Base-by-base conservation (phyloP, 2,329 filamentous ascomycete species). In the Phialocephala subalpina region DNA sequence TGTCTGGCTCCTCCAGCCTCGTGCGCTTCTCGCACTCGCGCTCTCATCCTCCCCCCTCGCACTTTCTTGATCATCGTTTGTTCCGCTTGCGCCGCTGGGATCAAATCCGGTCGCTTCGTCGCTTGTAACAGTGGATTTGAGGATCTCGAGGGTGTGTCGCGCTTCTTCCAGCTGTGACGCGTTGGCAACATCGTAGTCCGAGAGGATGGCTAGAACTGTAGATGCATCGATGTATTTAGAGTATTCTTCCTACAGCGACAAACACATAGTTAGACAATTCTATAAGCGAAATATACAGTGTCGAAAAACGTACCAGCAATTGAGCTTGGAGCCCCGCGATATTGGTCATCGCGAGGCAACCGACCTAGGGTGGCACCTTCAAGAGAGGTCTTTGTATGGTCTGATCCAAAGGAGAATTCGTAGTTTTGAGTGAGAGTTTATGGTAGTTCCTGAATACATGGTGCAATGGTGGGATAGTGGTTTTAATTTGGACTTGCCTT, bases 81-180 rank as follows among this genome's bases (percentile, higher is more conserved):
- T 71, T 74, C 84, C 85, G 33, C 88, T 86, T 29, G 90, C 87
- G 2, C 91, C 93, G 36, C 91, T 93, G 0, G 92, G 87, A 70
- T 96, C 93, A 74, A 97, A 97, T 0, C 89, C 89, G 11, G 87
- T 89, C 18, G 88, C 86, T 74, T 96, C 92, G 75, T 96, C 91
- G 1, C 80, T 79, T 0, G 81, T 76, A 0, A 91, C 93, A 65
- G 85, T 81, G 35, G 86, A 81, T 60, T 90, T 91, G 16, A 97
- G 79, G 0, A 80, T 77, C n/a, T 91, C 83, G 0, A 97, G 82
- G 0, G 85, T 83, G n/a, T 80, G 75, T 35, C 85, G 84, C 2
- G 90, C 87, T 11, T 82, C 79, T 2, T 83, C 74, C 36, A 89
- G 80, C 49, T 89, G 81, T 0, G 79, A 76, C 0, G 83, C 72